Conservation (phyloP, 2,329 filamentous ascomycete species). For the Acrocalymma vagum region DNA sequence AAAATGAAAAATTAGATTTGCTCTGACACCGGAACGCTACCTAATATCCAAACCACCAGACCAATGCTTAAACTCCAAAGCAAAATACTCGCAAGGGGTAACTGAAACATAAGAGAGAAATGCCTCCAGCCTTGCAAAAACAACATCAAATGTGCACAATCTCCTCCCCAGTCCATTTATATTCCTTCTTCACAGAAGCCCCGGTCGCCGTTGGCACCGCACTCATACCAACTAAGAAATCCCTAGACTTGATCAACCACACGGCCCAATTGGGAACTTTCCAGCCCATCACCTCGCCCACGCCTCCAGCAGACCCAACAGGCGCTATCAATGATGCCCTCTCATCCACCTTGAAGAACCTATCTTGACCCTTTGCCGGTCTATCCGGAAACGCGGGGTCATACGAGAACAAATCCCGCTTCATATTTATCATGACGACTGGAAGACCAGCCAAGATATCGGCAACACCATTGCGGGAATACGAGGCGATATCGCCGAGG, state of each 20-base stretch:
- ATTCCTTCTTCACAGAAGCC: constrained; percentile 32
- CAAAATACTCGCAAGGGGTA: no score
- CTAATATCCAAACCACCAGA: no score
- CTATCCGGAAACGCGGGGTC: constrained; percentile 21
- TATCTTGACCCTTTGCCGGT: constrained; percentile 35
- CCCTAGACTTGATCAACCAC: constrained; percentile 51
- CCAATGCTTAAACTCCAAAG: no score
- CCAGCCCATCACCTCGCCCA: constrained; percentile 48
- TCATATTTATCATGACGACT: constrained; percentile 54
- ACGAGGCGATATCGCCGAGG: constrained; percentile 56
- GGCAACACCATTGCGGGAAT: constrained; percentile 52
- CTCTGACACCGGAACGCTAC: no score
- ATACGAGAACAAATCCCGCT: constrained; percentile 53
- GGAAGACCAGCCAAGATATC: constrained; percentile 52
- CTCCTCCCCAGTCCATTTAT: constrained; percentile 34
- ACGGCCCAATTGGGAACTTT: constrained; percentile 49
- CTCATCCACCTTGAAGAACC: constrained; percentile 26
- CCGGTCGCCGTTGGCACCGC: constrained; percentile 21
- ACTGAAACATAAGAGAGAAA: no score
- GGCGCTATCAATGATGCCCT: constrained; percentile 40
- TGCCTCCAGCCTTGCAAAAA: no score
- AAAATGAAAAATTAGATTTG: no score
- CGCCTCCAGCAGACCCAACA: constrained; percentile 41
- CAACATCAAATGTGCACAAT: no score
- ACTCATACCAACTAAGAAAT: constrained; percentile 44